Conservation (phyloP, 495 filamentous ascomycete species). For the Neurospora sublineolata region DNA sequence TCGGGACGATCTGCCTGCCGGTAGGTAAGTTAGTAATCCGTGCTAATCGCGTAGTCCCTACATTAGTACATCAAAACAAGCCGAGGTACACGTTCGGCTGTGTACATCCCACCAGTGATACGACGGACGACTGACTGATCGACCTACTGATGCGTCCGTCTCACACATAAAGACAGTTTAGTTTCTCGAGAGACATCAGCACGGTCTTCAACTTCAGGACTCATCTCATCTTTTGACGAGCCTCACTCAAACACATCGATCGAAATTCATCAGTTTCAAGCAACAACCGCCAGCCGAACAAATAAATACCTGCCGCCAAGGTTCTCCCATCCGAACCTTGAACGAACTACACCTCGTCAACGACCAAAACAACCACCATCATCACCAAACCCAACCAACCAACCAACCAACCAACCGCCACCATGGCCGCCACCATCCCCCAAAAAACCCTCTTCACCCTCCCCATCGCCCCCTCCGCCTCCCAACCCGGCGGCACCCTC, state of each 20-base stretch:
- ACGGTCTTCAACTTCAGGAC: no score
- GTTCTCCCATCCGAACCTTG: background rate
- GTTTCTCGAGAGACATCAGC: no score
- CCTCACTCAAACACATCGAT: no score
- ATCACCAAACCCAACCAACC: background rate
- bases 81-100: no score
- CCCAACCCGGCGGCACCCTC: slow-evolving; percentile 37
- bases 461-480: slow-evolving; percentile 23
- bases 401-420: background rate
- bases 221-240: no score
- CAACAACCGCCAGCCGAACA: background rate
- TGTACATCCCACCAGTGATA: no score
- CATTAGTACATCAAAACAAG: no score
- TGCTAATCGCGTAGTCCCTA: background rate
- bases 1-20: background rate
- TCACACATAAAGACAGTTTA: no score
- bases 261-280: no score
- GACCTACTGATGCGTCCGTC: no score
- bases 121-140: no score
- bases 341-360: background rate
- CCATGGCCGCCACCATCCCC: background rate
- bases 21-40: background rate
- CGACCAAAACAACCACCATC: background rate
- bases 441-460: slow-evolving; percentile 26
- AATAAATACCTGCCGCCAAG: background rate